Evolutionary conservation across 306 rosid genomes (phyloP).

Genomic region (Quercus robur): DNA sequence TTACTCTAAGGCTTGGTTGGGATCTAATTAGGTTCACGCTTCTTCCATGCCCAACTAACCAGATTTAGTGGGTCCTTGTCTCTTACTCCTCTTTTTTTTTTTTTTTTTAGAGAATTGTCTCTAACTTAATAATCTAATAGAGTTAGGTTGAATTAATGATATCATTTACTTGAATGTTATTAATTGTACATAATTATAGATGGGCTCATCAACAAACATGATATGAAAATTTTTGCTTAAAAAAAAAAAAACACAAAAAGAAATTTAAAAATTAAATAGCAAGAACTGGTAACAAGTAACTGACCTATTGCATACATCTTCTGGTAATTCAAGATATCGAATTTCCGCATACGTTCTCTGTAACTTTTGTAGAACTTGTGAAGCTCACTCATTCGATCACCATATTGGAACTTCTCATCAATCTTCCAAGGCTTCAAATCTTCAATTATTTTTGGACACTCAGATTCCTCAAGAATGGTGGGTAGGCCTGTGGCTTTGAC

Average conservation of each 20-base stretch:
- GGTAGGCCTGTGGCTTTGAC: conserved; percentile 82
- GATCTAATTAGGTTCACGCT: conserved; percentile 26
- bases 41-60: conserved; percentile 36
- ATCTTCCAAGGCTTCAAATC: conserved; percentile 96
- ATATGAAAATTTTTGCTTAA: not conserved
- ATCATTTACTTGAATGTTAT: conserved; percentile 9
- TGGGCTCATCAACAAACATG: conserved; percentile 2
- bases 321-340: conserved; percentile 93
- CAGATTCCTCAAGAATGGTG: conserved; percentile 87
- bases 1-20: conserved; percentile 13
- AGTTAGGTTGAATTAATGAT: conserved; percentile 33
- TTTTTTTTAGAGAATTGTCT: not conserved
- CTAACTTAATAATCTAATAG: conserved; percentile 15
- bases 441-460: conserved; percentile 71
- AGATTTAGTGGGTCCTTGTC: conserved; percentile 44
- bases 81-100: not conserved
- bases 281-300: conserved; percentile 21
- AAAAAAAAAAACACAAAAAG: not conserved
- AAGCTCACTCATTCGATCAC: conserved; percentile 55
- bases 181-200: conserved; percentile 13
- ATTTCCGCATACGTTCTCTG: conserved; percentile 89
- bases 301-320: conserved; percentile 92
- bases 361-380: conserved; percentile 80
- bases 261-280: not conserved
- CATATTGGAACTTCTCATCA: conserved; percentile 64